Percentiles rank a stretch among this genome's conserved stretches.
phyloP scores from a whole-genome alignment of 768 basidiomycete genomes.

The Holtermanniella nyarrowii region DNA sequence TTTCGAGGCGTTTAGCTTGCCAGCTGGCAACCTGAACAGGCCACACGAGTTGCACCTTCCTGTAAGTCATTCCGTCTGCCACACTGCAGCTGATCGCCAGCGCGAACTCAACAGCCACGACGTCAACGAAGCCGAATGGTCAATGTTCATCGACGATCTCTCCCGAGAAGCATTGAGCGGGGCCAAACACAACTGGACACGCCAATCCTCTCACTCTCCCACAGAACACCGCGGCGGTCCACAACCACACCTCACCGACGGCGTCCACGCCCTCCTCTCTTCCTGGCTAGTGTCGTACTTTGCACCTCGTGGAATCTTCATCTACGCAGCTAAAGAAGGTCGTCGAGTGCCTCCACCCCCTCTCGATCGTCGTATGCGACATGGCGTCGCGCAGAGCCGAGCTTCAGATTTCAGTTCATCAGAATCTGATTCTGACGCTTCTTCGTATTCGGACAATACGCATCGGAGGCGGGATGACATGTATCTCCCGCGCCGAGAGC shows the following conservation, averaged over 20 bases:
- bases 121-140: conserved; percentile 31
- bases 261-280: conserved; percentile 25
- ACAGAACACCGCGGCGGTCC: conserved; percentile 17
- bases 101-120: conserved; percentile 27
- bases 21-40: conserved; percentile 19
- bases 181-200: conserved; percentile 13
- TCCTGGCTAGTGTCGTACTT: conserved; percentile 34
- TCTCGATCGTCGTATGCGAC: conserved; percentile 12
- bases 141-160: conserved; percentile 27
- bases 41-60: conserved; percentile 28
- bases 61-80: neutral
- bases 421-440: conserved; percentile 1
- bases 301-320: conserved; percentile 26
- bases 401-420: conserved; percentile 23
- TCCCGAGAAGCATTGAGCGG: conserved; percentile 17
- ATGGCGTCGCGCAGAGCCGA: conserved; percentile 8
- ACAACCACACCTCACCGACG: conserved; percentile 18
- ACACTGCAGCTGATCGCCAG: neutral
- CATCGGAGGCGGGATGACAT: conserved; percentile 16
- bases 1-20: conserved; percentile 28
- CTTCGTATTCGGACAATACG: conserved; percentile 1
- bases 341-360: conserved; percentile 19
- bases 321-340: conserved; percentile 27
- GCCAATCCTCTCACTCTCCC: neutral
- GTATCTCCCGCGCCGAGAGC: conserved; percentile 26